Conservation (phyloP, 2,329 filamentous ascomycete species). For the Epichloe sp. region DNA sequence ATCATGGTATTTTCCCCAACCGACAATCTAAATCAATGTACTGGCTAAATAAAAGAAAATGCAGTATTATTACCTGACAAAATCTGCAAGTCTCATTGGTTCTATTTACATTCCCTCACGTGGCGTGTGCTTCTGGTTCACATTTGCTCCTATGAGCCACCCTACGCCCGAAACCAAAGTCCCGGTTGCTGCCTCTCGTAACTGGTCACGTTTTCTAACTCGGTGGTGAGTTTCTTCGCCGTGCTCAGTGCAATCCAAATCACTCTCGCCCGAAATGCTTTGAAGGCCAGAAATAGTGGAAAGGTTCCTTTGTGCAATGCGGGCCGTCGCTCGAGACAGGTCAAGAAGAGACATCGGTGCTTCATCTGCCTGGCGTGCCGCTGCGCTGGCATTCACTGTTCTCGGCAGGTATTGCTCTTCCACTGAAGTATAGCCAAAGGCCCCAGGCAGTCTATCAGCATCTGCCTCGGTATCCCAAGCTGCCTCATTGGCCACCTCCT, state of each 20-base stretch:
- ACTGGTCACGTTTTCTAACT: constrained; percentile 58
- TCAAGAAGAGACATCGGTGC: constrained; percentile 54
- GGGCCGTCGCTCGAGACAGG: constrained; percentile 46
- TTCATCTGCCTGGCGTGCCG: constrained; percentile 32
- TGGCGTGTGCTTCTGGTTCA: constrained; percentile 10
- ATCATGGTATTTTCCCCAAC: not conserved
- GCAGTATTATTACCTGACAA: not conserved
- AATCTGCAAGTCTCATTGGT: not conserved
- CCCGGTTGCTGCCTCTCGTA: constrained; percentile 53
- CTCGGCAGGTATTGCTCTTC: constrained; percentile 15
- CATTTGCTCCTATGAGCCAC: constrained; percentile 50
- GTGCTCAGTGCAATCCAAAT: constrained; percentile 6
- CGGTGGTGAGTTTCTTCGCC: constrained; percentile 23
- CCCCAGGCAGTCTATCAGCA: constrained; percentile 41
- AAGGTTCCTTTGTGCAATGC: constrained; percentile 45
- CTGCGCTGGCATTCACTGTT: constrained; percentile 21
- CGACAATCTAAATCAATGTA: not conserved
- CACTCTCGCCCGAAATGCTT: constrained; percentile 11
- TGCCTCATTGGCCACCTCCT: constrained; percentile 55
- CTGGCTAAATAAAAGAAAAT: not conserved
- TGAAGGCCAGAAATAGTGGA: constrained; percentile 41
- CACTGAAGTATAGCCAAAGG: constrained; percentile 27
- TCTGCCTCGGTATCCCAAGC: constrained; percentile 58
- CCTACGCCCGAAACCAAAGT: constrained; percentile 54
- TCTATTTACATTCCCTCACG: not conserved